These are phyloP conservation scores for Termitomyces sp. DNA, from an alignment of 768 basidiomycete genomes.

Conservation along the genomic window DNA sequence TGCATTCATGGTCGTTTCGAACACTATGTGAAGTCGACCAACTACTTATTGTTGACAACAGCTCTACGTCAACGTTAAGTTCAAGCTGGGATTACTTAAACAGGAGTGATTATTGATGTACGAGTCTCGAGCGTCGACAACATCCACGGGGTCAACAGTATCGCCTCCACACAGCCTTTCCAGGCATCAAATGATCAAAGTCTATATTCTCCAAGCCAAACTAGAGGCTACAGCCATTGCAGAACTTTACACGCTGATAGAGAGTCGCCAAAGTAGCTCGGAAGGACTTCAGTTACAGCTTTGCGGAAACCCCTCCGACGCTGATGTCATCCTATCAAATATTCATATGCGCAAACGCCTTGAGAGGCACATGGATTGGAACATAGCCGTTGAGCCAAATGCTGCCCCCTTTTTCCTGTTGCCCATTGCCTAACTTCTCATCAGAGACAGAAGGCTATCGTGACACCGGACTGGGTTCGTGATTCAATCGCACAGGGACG, in stretches of 20 bases:
- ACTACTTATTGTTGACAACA: no score
- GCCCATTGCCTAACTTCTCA: not conserved
- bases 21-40: no score
- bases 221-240: constrained; percentile 27
- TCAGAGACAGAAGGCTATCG: constrained; percentile 65
- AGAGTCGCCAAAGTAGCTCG: constrained; percentile 15
- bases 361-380: constrained; percentile 67
- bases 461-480: constrained; percentile 69
- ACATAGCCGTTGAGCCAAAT: constrained; percentile 49
- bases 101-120: no score
- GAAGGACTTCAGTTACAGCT: constrained; percentile 26
- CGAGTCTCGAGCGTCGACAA: no score
- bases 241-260: constrained; percentile 34
- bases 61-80: no score
- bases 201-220: constrained; percentile 38
- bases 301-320: constrained; percentile 38
- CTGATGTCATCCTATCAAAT: constrained; percentile 65
- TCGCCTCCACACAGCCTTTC: not conserved
- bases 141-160: no score
- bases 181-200: constrained; percentile 12
- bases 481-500: constrained; percentile 47
- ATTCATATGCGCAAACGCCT: constrained; percentile 65
- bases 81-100: no score
- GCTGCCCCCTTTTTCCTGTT: not conserved
- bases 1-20: no score